phyloP scores from a whole-genome alignment of 2,329 filamentous ascomycete species.

The Botrytis byssoidea region DNA sequence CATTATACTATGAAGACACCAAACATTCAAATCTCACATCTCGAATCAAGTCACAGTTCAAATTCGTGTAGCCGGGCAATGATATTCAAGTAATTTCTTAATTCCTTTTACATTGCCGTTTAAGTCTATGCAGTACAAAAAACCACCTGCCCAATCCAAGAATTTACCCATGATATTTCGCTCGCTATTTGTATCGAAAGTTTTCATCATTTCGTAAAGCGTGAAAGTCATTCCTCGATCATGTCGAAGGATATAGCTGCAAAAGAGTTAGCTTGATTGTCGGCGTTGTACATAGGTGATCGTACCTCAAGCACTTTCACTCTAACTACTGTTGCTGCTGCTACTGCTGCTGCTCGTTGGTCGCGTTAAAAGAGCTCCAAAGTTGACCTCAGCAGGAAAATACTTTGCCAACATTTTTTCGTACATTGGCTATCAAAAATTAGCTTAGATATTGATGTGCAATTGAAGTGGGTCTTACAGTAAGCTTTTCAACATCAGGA shows the following conservation, averaged over 20 bases:
- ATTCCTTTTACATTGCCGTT: neutral
- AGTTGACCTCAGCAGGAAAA: neutral
- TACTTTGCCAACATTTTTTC: neutral
- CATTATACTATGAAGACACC: neutral
- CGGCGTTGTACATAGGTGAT: neutral
- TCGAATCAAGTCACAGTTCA: neutral
- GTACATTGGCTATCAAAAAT: constrained; percentile 45
- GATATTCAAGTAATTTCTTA: neutral
- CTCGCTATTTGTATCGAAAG: constrained; percentile 24
- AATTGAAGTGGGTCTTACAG: constrained; percentile 47
- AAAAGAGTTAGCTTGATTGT: neutral
- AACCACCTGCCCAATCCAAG: neutral
- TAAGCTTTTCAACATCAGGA: constrained; percentile 73
- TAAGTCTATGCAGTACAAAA: neutral
- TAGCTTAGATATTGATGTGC: constrained; percentile 16
- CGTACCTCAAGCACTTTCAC: neutral
- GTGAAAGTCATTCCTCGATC: neutral
- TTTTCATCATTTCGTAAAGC: constrained; percentile 39
- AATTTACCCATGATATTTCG: neutral
- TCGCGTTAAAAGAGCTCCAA: neutral
- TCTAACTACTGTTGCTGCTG: neutral
- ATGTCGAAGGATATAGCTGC: neutral
- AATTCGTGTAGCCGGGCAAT: neutral
- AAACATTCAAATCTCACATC: neutral
- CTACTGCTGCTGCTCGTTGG: neutral